Conservation (phyloP, 2,329 filamentous ascomycete species). For the Cercospora zeae-maydis region DNA sequence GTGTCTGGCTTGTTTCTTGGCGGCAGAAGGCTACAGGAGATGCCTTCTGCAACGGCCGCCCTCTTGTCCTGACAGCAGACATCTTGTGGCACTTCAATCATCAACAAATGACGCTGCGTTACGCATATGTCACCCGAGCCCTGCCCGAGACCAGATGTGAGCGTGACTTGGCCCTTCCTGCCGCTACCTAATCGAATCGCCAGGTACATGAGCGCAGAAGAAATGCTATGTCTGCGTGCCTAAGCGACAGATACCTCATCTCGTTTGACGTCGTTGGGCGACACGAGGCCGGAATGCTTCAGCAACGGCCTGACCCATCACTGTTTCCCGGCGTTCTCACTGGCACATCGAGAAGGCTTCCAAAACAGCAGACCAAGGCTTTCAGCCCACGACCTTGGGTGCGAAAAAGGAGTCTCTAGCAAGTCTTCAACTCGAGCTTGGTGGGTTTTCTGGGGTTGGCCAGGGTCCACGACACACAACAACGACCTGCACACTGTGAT, state of each 20-base stretch:
- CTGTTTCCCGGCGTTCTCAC: no score
- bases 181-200: background rate
- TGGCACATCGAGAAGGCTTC: no score
- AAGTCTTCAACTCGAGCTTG: conserved; percentile 5
- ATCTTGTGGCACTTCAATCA: background rate
- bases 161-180: background rate
- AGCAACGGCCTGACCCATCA: background rate
- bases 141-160: background rate
- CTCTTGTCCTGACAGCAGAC: background rate
- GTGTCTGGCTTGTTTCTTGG: no score
- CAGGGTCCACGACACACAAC: background rate
- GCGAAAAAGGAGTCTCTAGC: background rate
- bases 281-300: background rate
- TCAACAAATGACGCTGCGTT: background rate
- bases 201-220: background rate
- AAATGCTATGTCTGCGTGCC: background rate
- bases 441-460: background rate
- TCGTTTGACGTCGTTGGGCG: background rate
- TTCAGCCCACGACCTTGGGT: background rate
- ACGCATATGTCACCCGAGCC: background rate
- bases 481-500: background rate
- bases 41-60: background rate
- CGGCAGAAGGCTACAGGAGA: no score
- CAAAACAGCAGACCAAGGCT: background rate
- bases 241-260: background rate